Conservation (phyloP, 2,329 filamentous ascomycete species). For the Talaromyces verruculosus region DNA sequence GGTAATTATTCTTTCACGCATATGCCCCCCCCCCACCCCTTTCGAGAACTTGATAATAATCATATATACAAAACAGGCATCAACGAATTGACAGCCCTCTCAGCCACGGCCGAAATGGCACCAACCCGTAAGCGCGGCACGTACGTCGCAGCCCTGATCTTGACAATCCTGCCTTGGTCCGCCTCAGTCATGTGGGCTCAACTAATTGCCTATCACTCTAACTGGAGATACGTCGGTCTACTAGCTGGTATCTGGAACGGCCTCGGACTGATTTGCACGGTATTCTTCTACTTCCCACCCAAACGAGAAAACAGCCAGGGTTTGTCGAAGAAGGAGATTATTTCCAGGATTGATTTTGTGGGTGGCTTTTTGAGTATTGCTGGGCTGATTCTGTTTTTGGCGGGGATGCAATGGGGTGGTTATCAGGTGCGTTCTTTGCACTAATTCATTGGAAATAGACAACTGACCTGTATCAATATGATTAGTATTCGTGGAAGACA, state of each 20-base stretch:
- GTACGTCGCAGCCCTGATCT: slow-evolving; percentile 61
- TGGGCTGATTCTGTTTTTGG: slow-evolving; percentile 51
- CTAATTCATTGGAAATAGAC: slow-evolving; percentile 1
- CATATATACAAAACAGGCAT: slow-evolving; percentile 47
- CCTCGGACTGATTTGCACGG: slow-evolving; percentile 44
- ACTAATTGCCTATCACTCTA: slow-evolving; percentile 50
- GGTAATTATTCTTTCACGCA: neutral
- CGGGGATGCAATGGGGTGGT: slow-evolving; percentile 55
- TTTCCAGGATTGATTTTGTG: slow-evolving; percentile 52
- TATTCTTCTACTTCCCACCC: slow-evolving; percentile 49
- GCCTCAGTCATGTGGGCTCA: slow-evolving; percentile 64
- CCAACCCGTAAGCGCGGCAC: slow-evolving; percentile 64
- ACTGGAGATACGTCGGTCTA: slow-evolving; percentile 47
- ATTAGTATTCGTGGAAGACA: slow-evolving; percentile 47
- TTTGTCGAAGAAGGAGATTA: slow-evolving; percentile 40
- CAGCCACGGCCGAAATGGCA: slow-evolving; percentile 66
- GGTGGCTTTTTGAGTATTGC: slow-evolving; percentile 51
- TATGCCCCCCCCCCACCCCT: neutral
- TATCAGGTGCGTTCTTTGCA: slow-evolving; percentile 37
- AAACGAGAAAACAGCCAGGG: slow-evolving; percentile 44
- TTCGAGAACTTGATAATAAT: neutral
- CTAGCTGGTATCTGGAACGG: slow-evolving; percentile 46
- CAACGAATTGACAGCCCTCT: slow-evolving; percentile 67
- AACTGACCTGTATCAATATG: neutral
- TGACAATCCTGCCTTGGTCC: slow-evolving; percentile 63